A percentile compares a stretch with the other conserved stretches of the same genome.
These are phyloP conservation scores for Puccinia triticina DNA, from an alignment of 1,284 basidiomycete genomes.

Conservation along the genomic window DNA sequence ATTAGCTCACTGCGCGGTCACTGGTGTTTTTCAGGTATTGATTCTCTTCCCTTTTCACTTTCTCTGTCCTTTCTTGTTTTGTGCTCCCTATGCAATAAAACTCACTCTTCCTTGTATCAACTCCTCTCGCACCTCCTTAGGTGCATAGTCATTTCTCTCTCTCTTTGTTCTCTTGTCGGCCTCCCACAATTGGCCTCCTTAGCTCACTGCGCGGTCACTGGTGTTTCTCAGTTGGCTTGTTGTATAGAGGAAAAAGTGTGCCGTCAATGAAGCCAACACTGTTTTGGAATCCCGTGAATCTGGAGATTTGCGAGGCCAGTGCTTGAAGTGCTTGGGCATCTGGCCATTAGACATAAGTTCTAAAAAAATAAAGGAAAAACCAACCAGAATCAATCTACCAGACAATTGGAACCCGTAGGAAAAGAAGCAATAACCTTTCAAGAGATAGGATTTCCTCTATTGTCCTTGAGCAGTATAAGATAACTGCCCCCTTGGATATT, in stretches of 20 bases:
- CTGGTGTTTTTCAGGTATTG: no score
- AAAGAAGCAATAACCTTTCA: neutral
- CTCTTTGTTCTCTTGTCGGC: no score
- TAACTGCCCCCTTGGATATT: neutral
- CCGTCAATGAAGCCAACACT: slow-evolving; percentile 38
- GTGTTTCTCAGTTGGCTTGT: slow-evolving; percentile 5
- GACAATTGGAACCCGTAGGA: neutral
- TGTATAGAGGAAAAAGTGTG: slow-evolving; percentile 2
- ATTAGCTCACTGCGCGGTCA: no score
- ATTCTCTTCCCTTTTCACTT: no score
- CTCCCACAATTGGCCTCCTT: no score
- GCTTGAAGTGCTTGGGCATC: neutral
- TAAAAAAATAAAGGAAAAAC: neutral
- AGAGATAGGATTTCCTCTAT: neutral
- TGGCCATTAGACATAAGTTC: neutral
- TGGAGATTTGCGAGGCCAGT: neutral
- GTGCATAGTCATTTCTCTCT: no score
- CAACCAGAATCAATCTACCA: neutral
- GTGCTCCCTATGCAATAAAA: no score
- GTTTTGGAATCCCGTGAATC: neutral
- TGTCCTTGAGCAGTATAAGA: neutral
- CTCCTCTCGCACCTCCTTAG: no score
- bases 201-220: no score
- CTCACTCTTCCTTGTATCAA: no score
- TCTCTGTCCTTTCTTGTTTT: no score